These are phyloP conservation scores for Taphrina betulina DNA, from an alignment of 1,139 yeast species.

Conservation along the genomic window DNA sequence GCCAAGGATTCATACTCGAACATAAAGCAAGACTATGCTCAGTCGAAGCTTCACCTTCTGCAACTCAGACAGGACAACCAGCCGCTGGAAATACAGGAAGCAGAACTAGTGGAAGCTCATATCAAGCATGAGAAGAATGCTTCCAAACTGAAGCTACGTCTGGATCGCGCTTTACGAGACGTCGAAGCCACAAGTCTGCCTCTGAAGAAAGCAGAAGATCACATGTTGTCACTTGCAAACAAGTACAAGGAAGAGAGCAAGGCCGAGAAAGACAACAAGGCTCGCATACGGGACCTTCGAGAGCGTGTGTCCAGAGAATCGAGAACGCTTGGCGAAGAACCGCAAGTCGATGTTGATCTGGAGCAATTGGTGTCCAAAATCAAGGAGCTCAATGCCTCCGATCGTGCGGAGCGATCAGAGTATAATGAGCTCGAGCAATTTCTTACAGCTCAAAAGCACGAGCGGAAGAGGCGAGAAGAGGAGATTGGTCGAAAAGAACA, in stretches of 20 bases:
- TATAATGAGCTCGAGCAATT: constrained; percentile 43
- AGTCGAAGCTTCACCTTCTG: constrained; percentile 49
- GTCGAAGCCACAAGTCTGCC: not conserved
- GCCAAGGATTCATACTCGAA: constrained; percentile 41
- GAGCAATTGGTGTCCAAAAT: constrained; percentile 55
- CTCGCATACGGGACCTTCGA: constrained; percentile 42
- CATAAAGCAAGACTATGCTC: constrained; percentile 44
- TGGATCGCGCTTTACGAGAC: constrained; percentile 5
- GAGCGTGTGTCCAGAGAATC: constrained; percentile 40
- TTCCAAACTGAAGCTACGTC: constrained; percentile 6
- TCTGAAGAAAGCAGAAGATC: constrained; percentile 13
- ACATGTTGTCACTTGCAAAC: constrained; percentile 1
- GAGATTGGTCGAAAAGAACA: constrained; percentile 12
- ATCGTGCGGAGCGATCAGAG: constrained; percentile 39
- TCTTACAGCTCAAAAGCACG: constrained; percentile 38
- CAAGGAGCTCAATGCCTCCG: constrained; percentile 47
- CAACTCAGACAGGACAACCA: constrained; percentile 44
- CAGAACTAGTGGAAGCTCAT: constrained; percentile 13
- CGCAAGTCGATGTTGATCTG: constrained; percentile 53
- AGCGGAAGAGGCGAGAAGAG: constrained; percentile 12
- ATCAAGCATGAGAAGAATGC: constrained; percentile 18
- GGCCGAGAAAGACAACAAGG: constrained; percentile 19
- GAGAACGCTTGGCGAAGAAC: constrained; percentile 44
- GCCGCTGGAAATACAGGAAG: constrained; percentile 26
- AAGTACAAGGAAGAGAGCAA: constrained; percentile 18